These are phyloP conservation scores for Limnanthes douglasii DNA, from an alignment of 345 rosid species.

Conservation along the genomic window DNA sequence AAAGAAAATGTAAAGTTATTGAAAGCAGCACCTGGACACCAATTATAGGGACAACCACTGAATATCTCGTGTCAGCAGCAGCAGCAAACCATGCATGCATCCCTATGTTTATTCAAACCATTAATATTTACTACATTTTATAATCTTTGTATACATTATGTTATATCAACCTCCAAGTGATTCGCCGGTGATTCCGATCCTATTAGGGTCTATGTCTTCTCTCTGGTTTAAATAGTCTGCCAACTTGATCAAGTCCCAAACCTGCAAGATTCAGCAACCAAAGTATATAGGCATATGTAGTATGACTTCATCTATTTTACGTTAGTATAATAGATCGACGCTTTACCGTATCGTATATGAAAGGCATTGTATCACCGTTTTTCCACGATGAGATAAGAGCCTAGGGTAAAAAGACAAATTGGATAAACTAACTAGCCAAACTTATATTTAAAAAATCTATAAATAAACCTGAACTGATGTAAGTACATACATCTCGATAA, in stretches of 20 bases:
- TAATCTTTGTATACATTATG: neutral
- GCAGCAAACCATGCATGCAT: conserved; percentile 99
- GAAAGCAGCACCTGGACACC: conserved; percentile 56
- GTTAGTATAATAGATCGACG: conserved; percentile 1
- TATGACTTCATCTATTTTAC: too few species aligned
- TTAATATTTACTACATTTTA: conserved; percentile 4
- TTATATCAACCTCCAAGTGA: conserved; percentile 70
- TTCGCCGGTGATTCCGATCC: conserved; percentile 87
- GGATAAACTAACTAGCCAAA: too few species aligned
- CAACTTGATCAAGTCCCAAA: conserved; percentile 81
- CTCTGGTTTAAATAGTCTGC: conserved; percentile 71
- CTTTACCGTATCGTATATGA: conserved; percentile 68
- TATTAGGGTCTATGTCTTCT: conserved; percentile 55
- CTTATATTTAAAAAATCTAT: neutral
- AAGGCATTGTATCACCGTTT: conserved; percentile 80
- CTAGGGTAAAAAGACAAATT: conserved; percentile 41
- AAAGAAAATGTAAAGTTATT: conserved; percentile 1
- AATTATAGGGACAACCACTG: conserved; percentile 61
- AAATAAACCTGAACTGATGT: neutral
- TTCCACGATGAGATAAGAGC: conserved; percentile 84
- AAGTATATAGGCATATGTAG: neutral
- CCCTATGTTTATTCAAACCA: conserved; percentile 26
- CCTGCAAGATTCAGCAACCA: conserved; percentile 26
- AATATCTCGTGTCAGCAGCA: conserved; percentile 52
- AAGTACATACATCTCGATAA: conserved; percentile 36